phyloP scores from a whole-genome alignment of 2,329 filamentous ascomycete genomes.

The Fusarium nematophilum region DNA sequence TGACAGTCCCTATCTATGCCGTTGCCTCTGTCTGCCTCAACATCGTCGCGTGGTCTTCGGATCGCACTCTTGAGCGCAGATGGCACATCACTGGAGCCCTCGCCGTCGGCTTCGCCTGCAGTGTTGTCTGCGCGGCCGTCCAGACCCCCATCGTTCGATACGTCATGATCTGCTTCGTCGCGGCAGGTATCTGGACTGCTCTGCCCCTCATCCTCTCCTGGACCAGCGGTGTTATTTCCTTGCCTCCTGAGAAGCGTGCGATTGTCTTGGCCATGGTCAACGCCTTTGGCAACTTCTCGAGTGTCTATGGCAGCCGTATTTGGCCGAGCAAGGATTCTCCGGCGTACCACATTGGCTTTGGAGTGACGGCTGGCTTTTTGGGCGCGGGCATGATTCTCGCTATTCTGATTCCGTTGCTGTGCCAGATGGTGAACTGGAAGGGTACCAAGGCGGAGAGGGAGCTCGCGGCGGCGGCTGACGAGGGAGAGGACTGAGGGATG shows the following conservation, averaged over 20 bases:
- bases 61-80: constrained; percentile 4
- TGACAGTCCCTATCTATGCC: constrained; percentile 18
- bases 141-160: constrained; percentile 5
- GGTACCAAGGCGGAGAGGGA: constrained; percentile 16
- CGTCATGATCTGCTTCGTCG: constrained; percentile 27
- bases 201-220: constrained; percentile 26
- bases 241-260: constrained; percentile 12
- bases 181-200: constrained; percentile 5
- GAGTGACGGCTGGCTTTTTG: constrained; percentile 45
- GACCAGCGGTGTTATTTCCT: constrained; percentile 8
- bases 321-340: constrained; percentile 46
- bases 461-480: background rate
- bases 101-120: background rate
- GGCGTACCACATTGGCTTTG: constrained; percentile 43
- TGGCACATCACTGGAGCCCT: constrained; percentile 14
- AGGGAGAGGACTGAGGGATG: background rate
- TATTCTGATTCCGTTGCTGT: constrained; percentile 36
- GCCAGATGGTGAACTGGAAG: constrained; percentile 18
- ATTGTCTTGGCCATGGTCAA: constrained; percentile 19
- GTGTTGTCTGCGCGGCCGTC: constrained; percentile 5
- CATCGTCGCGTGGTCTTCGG: constrained; percentile 13
- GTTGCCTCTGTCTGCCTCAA: constrained; percentile 2
- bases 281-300: constrained; percentile 17
- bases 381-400: constrained; percentile 43
- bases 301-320: constrained; percentile 14